Base-by-base conservation (phyloP, 768 basidiomycete genomes). In the Calvatia gigantea region DNA sequence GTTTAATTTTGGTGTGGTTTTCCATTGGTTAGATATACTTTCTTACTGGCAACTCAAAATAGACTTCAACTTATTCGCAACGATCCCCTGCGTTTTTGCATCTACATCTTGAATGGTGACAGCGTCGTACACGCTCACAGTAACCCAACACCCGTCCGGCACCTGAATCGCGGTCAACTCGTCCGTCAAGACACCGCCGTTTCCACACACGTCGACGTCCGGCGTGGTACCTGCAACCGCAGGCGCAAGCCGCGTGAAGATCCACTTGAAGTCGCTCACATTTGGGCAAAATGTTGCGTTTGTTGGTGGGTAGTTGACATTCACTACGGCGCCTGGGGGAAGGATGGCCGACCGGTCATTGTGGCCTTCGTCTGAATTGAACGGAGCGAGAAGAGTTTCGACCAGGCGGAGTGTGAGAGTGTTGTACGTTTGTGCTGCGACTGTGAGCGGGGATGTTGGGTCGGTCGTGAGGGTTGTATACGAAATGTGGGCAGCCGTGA, bases 301-400 rank as follows among this genome's bases (percentile, higher is more conserved):
- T 21, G 61, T 66, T 17, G 69, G 47, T 0, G 74, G 69, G 61
- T 67, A 77, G 64, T 79, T 80, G 56, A 80, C 75, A 62, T 76
- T 78, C 41, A 80, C 57, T 17, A 63, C 62, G 51, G 70, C 64
- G 28, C 69, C 69, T 0, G 62, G 33, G 2, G 76, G 78, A 19
- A 78, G 68, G 53, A 75, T 62, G 2, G 71, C 72, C 2, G 55
- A 61, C 9, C 35, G 35, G n/a, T 12, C 35, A 6, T 15, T 15
- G 14, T 15, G 15, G 1, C 21, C 35, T 19, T 23, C 23, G 3
- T 42, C 17, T 4, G 9, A 9, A 23, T 37, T 23, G 7, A 64
- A 38, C 2, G 55, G 60, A 1, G 58, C 46, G 51, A 75, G 58
- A 28, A 68, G 58, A 35, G 66, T 65, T 14, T 65, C 29, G 25